phyloP scores from a whole-genome alignment of 2,329 filamentous ascomycete genomes.

The Tolypocladium cylindrosporum region DNA sequence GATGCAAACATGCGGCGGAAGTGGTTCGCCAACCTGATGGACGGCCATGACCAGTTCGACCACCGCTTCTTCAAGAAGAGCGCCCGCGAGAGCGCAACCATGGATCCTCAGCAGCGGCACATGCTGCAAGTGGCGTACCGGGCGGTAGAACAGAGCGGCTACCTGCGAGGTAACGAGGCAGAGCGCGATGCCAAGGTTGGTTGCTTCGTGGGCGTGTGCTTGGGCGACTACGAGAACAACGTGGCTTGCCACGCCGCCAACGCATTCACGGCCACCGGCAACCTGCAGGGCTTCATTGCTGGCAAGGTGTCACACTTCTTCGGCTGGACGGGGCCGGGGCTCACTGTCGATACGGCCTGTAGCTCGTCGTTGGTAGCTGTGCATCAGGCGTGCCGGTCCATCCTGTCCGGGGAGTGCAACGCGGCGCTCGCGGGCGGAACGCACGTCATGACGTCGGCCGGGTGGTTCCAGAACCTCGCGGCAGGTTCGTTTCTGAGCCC shows the following conservation, averaged over 20 bases:
- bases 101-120: constrained; percentile 29
- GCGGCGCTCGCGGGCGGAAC: constrained; percentile 28
- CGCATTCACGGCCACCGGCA: constrained; percentile 27
- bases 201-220: constrained; percentile 24
- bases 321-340: constrained; percentile 24
- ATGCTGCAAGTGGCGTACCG: constrained; percentile 31
- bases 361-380: constrained; percentile 25
- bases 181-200: constrained; percentile 12
- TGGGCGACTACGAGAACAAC: constrained; percentile 30
- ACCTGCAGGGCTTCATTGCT: constrained; percentile 17
- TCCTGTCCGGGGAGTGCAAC: constrained; percentile 19
- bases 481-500: constrained; percentile 15
- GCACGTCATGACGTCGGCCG: constrained; percentile 22
- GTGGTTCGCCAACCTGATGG: constrained; percentile 13
- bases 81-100: constrained; percentile 22
- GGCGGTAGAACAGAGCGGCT: constrained; percentile 19
- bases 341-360: constrained; percentile 28
- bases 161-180: constrained; percentile 1
- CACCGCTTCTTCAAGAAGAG: constrained; percentile 29
- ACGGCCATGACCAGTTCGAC: constrained; percentile 22
- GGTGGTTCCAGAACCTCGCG: constrained; percentile 13
- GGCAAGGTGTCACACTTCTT: constrained; percentile 26
- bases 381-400: constrained; percentile 19
- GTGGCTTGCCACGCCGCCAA: constrained; percentile 22
- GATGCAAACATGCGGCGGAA: background rate